Conservation (phyloP, 2,329 filamentous ascomycete genomes). For the Leptographium flavum region DNA sequence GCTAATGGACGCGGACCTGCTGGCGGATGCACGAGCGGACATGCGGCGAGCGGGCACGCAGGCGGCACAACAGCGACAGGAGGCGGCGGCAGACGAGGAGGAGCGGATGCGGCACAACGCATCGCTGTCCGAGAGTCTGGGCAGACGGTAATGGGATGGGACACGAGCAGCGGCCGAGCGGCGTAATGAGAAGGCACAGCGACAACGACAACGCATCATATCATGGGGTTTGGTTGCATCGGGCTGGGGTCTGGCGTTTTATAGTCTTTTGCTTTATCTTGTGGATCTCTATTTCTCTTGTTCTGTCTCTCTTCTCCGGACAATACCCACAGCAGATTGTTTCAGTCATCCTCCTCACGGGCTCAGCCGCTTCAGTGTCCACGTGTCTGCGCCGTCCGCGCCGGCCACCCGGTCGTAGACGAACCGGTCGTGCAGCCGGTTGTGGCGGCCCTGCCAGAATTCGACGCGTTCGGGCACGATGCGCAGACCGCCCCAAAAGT, state of each 20-base stretch:
- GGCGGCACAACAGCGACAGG: conserved; percentile 3
- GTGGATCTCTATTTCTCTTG: background rate
- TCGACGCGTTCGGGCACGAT: conserved; percentile 77
- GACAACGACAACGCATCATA: background rate
- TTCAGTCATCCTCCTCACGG: conserved; percentile 31
- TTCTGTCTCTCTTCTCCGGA: background rate
- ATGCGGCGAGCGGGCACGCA: conserved; percentile 42
- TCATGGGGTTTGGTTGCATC: too few species aligned
- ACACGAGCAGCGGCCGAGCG: too few species aligned
- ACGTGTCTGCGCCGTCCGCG: conserved; percentile 22
- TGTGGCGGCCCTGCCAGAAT: conserved; percentile 92
- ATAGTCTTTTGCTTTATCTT: background rate
- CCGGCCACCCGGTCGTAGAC: conserved; percentile 51
- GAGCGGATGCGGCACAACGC: background rate
- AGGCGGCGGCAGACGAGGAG: conserved; percentile 7
- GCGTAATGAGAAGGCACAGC: background rate
- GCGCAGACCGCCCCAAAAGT: conserved; percentile 87
- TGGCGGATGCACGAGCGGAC: conserved; percentile 45
- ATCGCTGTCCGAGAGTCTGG: conserved; percentile 1
- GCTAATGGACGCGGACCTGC: conserved; percentile 39
- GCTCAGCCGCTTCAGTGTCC: conserved; percentile 60
- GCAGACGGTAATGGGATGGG: too few species aligned
- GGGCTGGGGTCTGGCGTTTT: background rate
- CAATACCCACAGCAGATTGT: background rate
- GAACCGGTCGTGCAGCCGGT: conserved; percentile 86